Base-by-base conservation (phyloP, 1,284 basidiomycete genomes). In the Leccinum variabile region DNA sequence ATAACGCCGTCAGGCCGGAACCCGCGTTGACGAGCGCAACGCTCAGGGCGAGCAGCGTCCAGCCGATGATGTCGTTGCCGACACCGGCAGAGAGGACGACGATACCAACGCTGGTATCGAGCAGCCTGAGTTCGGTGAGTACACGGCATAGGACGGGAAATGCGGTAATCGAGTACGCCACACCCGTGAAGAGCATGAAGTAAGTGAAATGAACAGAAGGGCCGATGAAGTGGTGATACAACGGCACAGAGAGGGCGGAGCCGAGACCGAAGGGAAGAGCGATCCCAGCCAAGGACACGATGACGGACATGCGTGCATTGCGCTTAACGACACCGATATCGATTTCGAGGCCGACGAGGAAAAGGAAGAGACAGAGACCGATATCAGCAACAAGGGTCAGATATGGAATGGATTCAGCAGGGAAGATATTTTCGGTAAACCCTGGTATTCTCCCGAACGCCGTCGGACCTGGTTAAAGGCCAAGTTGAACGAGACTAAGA, bases 81-180 rank as follows among this genome's bases (percentile, higher is more conserved):
- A 98, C 93, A 41, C 97, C 95, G 0, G 97, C 97, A 1, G 92
- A 92, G 14, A 99, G 85, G 1, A 95, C 95, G 32, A 97, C 89
- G 63, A 97, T 89, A 7, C 96, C 97, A 56, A 99, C 95, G 2
- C 89, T 90, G 3, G 95, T 97, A 69, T 97, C 92, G 61, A 98
- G 84, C 1, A 99, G 82, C 77, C 89, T 89, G 44, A 91, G 80
- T 72, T 90, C 89, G 0, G 90, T 92, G 49, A 95, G 79, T 67
- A 95, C 94, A 54, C 97, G 89, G 72, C 95, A 97, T 1, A 98
- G 83, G 5, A 98, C 94, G 0, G 90, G 92, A 72, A 97, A 95
- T 0, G 95, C 95, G 0, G 95, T 98, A 74, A 98, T 97, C 5
- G 90, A 90, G 78, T 90, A 94, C 1, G 95, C 90, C 25, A 97